Percentiles rank a stretch among this genome's conserved stretches.
These are phyloP conservation scores for Tetrapisispora pingtungensis DNA, from an alignment of 805 yeast genomes.

Conservation along the genomic window DNA sequence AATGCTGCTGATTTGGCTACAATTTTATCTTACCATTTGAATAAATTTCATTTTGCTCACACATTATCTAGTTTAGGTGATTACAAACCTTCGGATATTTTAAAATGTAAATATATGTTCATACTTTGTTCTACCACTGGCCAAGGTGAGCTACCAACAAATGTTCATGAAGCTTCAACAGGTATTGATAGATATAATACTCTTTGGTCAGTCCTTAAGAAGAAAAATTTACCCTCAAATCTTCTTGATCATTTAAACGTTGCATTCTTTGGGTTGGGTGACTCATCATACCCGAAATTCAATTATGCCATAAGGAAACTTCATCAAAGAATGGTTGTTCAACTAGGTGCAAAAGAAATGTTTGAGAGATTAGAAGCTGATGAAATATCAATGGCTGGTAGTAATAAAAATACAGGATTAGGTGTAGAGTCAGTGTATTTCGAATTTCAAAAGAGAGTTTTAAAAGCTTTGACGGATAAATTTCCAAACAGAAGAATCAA, in stretches of 20 bases:
- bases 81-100: slow-evolving; percentile 44
- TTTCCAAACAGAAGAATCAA: slow-evolving; percentile 30
- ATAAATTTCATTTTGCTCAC: slow-evolving; percentile 43
- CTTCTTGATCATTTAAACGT: slow-evolving; percentile 52
- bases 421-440: slow-evolving; percentile 62
- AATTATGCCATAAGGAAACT: slow-evolving; percentile 82
- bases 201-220: slow-evolving; percentile 66
- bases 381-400: slow-evolving; percentile 67
- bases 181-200: slow-evolving; percentile 12
- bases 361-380: slow-evolving; percentile 79
- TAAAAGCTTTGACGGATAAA: slow-evolving; percentile 28
- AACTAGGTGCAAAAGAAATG: slow-evolving; percentile 71
- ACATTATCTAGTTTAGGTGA: slow-evolving; percentile 46
- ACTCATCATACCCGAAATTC: slow-evolving; percentile 79
- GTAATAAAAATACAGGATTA: slow-evolving; percentile 25
- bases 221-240: slow-evolving; percentile 51
- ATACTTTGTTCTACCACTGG: slow-evolving; percentile 81
- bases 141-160: slow-evolving; percentile 85
- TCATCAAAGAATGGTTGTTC: slow-evolving; percentile 58
- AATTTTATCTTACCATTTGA: slow-evolving; percentile 45
- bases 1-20: slow-evolving; percentile 79
- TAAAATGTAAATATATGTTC: slow-evolving; percentile 35
- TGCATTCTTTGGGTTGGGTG: slow-evolving; percentile 85
- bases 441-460: slow-evolving; percentile 55
- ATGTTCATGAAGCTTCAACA: slow-evolving; percentile 38